Evolutionary conservation across 75 land plant species (phyloP).

Genomic region (Adiantum capillusveneris): DNA sequence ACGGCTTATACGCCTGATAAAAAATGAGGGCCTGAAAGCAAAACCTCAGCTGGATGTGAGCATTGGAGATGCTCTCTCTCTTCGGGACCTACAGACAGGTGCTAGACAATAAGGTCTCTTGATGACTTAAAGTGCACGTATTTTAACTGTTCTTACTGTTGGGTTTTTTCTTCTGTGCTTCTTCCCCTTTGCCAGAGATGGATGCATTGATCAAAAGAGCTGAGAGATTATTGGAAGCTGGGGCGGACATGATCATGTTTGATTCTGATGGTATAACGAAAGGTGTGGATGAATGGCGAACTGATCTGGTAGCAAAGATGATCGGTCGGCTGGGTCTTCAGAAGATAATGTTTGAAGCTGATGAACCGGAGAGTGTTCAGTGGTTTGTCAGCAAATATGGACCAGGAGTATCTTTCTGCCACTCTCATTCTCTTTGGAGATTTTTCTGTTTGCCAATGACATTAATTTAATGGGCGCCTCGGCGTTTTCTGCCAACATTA

Average conservation of each 20-base stretch:
- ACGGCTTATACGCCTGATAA: conserved; percentile 55
- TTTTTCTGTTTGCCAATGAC: neutral
- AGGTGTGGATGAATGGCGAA: conserved; percentile 40
- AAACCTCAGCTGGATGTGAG: conserved; percentile 71
- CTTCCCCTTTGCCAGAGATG: conserved; percentile 41
- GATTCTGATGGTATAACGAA: conserved; percentile 71
- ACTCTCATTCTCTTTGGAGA: neutral
- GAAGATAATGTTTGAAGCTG: conserved; percentile 89
- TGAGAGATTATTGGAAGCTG: conserved; percentile 91
- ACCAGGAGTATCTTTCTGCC: conserved; percentile 39
- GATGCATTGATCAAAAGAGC: conserved; percentile 67
- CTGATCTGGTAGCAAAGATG: conserved; percentile 77
- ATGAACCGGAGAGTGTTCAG: conserved; percentile 50
- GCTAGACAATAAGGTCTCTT: too few relatives aligned
- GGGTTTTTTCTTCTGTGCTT: too few relatives aligned
- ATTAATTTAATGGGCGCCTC: too few relatives aligned
- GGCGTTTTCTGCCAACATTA: neutral
- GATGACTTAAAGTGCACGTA: too few relatives aligned
- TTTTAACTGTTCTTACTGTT: too few relatives aligned
- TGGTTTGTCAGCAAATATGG: conserved; percentile 84
- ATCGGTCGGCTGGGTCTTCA: conserved; percentile 79
- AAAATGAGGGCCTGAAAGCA: conserved; percentile 63
- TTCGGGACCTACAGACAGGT: conserved; percentile 1
- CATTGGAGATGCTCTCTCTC: conserved; percentile 12
- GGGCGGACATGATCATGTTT: conserved; percentile 91